These are phyloP conservation scores for Russula brevipes DNA, from an alignment of 768 basidiomycete species.

Conservation along the genomic window DNA sequence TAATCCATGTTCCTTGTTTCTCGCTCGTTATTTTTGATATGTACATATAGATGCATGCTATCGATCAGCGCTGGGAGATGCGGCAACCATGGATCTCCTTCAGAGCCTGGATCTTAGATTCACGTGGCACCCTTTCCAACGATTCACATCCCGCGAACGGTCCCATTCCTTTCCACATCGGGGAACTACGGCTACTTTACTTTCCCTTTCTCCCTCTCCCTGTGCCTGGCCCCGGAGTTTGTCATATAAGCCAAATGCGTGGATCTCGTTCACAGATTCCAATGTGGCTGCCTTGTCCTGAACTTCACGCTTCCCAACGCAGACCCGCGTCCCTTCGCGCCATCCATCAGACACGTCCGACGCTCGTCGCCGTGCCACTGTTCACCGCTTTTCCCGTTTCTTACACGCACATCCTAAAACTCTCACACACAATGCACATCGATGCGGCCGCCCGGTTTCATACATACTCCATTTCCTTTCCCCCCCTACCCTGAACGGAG, in stretches of 20 bases:
- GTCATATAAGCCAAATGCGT: constrained; percentile 25
- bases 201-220: not conserved
- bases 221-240: constrained; percentile 22
- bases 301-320: constrained; percentile 19
- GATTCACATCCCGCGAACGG: constrained; percentile 25
- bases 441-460: constrained; percentile 14
- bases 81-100: constrained; percentile 22
- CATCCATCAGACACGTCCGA: constrained; percentile 24
- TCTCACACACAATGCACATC: constrained; percentile 4
- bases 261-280: constrained; percentile 24
- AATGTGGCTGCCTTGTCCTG: constrained; percentile 14
- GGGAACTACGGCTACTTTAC: constrained; percentile 22
- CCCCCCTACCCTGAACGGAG: constrained; percentile 10
- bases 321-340: constrained; percentile 15
- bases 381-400: constrained; percentile 19
- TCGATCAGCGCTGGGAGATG: constrained; percentile 22
- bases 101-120: constrained; percentile 20
- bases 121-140: constrained; percentile 6
- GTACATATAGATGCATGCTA: constrained; percentile 9
- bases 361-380: constrained; percentile 22
- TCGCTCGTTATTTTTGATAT: not conserved
- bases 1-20: constrained; percentile 20
- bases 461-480: not conserved
- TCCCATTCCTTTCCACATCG: constrained; percentile 18
- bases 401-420: constrained; percentile 8